phyloP scores from a whole-genome alignment of 2,329 filamentous ascomycete genomes.

The Penicillium sp. region DNA sequence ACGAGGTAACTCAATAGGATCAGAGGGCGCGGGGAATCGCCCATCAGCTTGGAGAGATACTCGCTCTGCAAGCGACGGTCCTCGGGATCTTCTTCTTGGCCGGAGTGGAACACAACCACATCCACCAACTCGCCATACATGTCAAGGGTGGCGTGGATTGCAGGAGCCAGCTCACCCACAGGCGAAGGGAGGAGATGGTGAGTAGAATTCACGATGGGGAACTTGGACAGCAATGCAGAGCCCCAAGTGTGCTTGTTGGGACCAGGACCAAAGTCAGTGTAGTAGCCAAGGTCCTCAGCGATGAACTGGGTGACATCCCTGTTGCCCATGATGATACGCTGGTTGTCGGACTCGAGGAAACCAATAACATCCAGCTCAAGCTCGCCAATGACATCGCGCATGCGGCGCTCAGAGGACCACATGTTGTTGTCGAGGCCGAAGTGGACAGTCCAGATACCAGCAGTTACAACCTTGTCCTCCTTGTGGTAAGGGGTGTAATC shows the following conservation, averaged over 20 bases:
- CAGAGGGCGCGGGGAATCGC: constrained; percentile 71
- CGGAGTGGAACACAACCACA: constrained; percentile 97
- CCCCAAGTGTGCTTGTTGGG: constrained; percentile 99
- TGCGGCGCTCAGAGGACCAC: constrained; percentile 95
- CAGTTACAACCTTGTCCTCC: constrained; percentile 82
- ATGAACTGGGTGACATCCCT: constrained; percentile 93
- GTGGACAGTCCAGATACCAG: constrained; percentile 98
- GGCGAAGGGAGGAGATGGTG: constrained; percentile 93
- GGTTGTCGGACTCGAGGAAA: constrained; percentile 87
- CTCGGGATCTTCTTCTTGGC: constrained; percentile 93
- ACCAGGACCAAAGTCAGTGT: constrained; percentile 93
- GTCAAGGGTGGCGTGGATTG: constrained; percentile 93
- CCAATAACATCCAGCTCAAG: constrained; percentile 96
- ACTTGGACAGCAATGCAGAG: constrained; percentile 87
- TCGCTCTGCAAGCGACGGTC: constrained; percentile 82
- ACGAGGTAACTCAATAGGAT: constrained; percentile 91
- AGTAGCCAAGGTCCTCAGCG: constrained; percentile 97
- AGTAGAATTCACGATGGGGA: constrained; percentile 94
- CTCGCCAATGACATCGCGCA: constrained; percentile 86
- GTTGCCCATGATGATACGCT: constrained; percentile 99
- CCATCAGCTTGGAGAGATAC: constrained; percentile 88
- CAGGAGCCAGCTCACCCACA: constrained; percentile 89
- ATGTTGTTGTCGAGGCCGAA: constrained; percentile 98
- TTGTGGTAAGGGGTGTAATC: constrained; percentile 88
- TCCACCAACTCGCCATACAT: constrained; percentile 88